Evolutionary conservation across 306 rosid genomes (phyloP).

Genomic region (Vachellia collinsii): DNA sequence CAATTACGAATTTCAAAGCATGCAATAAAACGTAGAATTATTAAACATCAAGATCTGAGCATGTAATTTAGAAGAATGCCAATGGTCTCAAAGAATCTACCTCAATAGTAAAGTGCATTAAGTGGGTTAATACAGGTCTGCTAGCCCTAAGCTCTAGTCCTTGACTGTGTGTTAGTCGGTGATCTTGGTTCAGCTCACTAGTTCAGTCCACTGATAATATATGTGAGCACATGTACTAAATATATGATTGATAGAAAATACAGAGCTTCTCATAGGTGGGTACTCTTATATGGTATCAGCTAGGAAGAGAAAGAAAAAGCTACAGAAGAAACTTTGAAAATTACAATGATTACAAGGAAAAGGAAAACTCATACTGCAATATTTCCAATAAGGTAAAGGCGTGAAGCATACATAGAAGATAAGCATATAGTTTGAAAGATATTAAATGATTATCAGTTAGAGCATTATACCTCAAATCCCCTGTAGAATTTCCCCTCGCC

Average conservation of each 20-base stretch:
- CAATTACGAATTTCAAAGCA: neutral
- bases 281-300: neutral
- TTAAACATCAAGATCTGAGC: neutral
- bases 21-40: neutral
- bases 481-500: conserved; percentile 75
- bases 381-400: neutral
- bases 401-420: neutral
- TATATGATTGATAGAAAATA: neutral
- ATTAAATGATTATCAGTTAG: neutral
- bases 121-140: neutral
- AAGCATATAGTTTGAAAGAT: neutral
- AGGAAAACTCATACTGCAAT: neutral
- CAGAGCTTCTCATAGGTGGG: neutral
- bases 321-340: conserved; percentile 23
- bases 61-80: neutral
- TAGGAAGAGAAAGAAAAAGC: conserved; percentile 10
- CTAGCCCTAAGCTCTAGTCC: neutral
- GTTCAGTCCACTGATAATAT: neutral
- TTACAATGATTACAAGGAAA: neutral
- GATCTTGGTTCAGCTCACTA: neutral
- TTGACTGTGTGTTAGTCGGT: neutral
- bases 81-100: neutral
- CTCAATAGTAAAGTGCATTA: neutral
- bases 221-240: neutral
- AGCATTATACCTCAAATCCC: conserved; percentile 72